Conservation (phyloP, 225 moss, liverwort and hornwort genomes). For the Anthoceros angustus region DNA sequence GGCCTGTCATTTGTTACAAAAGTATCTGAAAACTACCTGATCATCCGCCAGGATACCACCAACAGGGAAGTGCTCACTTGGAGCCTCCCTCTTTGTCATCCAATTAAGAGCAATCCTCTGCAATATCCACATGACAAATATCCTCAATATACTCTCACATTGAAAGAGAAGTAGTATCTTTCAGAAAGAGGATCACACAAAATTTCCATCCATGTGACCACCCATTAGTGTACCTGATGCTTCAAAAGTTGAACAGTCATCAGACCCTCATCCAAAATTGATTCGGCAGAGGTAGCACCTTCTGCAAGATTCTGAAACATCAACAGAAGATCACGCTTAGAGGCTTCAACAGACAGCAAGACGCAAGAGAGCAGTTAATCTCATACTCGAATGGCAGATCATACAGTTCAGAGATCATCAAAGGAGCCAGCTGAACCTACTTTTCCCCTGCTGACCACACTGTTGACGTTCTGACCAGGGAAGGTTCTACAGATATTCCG, state of each 20-base stretch:
- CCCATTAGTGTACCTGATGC: slow-evolving; percentile 51
- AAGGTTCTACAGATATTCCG: too few species aligned
- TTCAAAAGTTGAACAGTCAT: slow-evolving; percentile 61
- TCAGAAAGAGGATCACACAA: neutral
- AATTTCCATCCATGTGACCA: neutral
- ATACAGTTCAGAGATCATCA: too few species aligned
- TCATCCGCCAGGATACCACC: slow-evolving; percentile 98
- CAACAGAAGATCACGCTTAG: neutral
- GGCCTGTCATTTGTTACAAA: neutral
- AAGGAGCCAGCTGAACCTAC: too few species aligned
- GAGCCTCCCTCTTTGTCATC: slow-evolving; percentile 82
- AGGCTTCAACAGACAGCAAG: neutral
- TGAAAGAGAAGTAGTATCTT: neutral
- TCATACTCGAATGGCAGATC: neutral
- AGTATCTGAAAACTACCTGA: slow-evolving; percentile 34
- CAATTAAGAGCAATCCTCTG: slow-evolving; percentile 81
- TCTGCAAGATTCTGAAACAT: slow-evolving; percentile 40
- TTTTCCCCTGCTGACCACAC: too few species aligned
- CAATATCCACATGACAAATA: neutral
- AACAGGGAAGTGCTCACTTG: slow-evolving; percentile 30
- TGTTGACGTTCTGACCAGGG: too few species aligned
- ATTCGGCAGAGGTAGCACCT: slow-evolving; percentile 50
- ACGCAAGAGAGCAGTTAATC: neutral
- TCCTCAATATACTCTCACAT: neutral
- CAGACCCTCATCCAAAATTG: slow-evolving; percentile 42